A percentile compares a stretch with the other conserved stretches of the same genome.
phyloP scores from a whole-genome alignment of 2,329 filamentous ascomycete species.

The Phialemoniopsis sp. region DNA sequence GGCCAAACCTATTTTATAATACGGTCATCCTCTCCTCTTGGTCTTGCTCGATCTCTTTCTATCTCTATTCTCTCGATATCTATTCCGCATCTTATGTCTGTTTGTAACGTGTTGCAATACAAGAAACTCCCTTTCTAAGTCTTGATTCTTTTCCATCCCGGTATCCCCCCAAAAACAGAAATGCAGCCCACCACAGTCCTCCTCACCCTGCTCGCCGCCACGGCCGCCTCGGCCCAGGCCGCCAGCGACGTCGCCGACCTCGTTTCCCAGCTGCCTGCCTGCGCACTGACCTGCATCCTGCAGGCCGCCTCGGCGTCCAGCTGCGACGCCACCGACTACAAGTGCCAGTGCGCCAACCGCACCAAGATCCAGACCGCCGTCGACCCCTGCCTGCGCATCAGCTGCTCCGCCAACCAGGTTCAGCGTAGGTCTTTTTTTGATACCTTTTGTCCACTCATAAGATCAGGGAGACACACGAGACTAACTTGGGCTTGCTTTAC shows the following conservation, averaged over 20 bases:
- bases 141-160: too few species aligned
- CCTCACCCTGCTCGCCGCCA: conserved; percentile 2
- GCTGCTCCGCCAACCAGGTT: conserved; percentile 4
- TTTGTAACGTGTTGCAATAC: too few species aligned
- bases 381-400: conserved; percentile 8
- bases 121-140: too few species aligned
- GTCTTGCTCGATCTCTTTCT: too few species aligned
- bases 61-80: too few species aligned
- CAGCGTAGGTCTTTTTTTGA: background rate
- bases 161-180: too few species aligned
- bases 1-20: too few species aligned
- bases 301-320: conserved; percentile 8
- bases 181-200: conserved; percentile 4
- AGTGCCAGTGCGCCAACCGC: conserved; percentile 10
- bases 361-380: conserved; percentile 5
- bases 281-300: conserved; percentile 10
- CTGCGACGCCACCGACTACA: conserved; percentile 9
- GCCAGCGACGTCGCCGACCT: background rate
- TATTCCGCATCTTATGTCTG: too few species aligned
- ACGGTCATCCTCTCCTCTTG: too few species aligned
- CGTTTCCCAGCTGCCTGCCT: conserved; percentile 9
- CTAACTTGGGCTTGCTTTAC: too few species aligned
- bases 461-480: too few species aligned
- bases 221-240: background rate
- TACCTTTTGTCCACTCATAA: too few species aligned